Base-by-base conservation (phyloP, 805 yeast species). In the Starmerella apis region DNA sequence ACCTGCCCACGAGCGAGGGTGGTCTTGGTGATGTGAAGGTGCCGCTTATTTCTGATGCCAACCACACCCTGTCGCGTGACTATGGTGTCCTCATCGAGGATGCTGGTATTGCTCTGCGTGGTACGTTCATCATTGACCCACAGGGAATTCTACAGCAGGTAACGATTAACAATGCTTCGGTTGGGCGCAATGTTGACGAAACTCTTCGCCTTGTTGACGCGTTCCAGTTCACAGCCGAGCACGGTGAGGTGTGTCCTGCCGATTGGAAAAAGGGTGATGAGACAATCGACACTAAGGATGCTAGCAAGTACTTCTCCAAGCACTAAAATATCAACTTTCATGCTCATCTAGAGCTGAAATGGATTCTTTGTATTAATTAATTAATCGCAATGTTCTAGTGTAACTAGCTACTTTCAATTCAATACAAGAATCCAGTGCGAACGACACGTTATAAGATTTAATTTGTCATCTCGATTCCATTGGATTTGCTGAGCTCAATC, bases 171-270 rank as follows among this genome's bases (percentile, higher is more conserved):
- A 97, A 92, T 73, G 83, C 90, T 71, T 96, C 98, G 71, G 99
- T 92, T 62, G 98, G 98, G 71, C 87, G 98, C 79, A 83, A 85
- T 66, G 98, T 92, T 61, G 96, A 88, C 60, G 99, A 92, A 80
- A 83, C 96, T 60, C 77, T 86, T 68, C 88, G 99, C 82, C 80
- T 92, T 68, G 79, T 92, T 58, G 97, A 92, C 70, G 99, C 96
- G 63, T 92, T 92, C 95, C 95, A 90, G 77, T 92, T 94, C 88
- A 85, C 95, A 65, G 97, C 88, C 72, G 84, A 86, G 77, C 77
- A 92, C 81, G 98, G 98, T 75, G 96, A 94, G 76, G 98, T 90
- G 61, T 88, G 96, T 77, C 98, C 98, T 65, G 96, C 97, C 69
- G 92, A 90, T 94, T 90, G 98, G 98, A 79, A 81, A 58, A 82